Evolutionary conservation across 805 yeast species (phyloP), one percentile per base, ranked within the genome.

Genomic region (Lipomyces spencermartinsiae): DNA sequence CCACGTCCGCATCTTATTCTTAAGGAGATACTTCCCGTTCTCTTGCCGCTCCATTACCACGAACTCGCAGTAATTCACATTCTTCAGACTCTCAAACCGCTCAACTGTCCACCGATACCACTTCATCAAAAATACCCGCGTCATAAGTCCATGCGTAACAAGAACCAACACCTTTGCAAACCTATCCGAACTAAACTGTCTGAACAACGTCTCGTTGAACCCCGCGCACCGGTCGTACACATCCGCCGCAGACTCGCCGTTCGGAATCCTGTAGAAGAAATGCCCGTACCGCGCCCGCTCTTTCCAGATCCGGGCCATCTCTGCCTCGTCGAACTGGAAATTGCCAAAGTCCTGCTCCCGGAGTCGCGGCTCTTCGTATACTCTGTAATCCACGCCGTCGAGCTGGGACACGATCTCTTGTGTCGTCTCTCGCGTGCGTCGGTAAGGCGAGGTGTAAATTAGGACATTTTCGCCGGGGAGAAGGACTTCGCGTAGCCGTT

Each of bases 331-430:
- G 64, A 90, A 87, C 80, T 93, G 98, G 78, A 92, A 93, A 76
- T 93, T 93, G 25, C 98, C 98, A 76, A 93, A 93, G 78, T 93
- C 98, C 78, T 93, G 98, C 76, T 93, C 98, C 70, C 98, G 83
- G 86, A 93, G 86, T 64, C 97, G 80, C 12, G 97, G 97, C 76
- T 93, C 98, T 77, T 93, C 98, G 72, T 87, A 84, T 1, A 90
- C 85, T 51, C 84, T 82, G 73, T 86, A 89, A 4, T 82, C 80
- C 9, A 88, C 73, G 31, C 76, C 79, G 75, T 74, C 71, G 69
- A 87, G 83, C 1, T 89, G 89, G 49, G 85, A 83, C 1, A 90
- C 76, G 8, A 93, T 84, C 29, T 89, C 89, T 62, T 89, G 85
- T 46, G 95, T 83, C 0, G 98, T 93, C 77, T 93, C 92, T 60